Evolutionary conservation across 352 stramenopile species (phyloP).

Genomic region (Discostella stelligera): DNA sequence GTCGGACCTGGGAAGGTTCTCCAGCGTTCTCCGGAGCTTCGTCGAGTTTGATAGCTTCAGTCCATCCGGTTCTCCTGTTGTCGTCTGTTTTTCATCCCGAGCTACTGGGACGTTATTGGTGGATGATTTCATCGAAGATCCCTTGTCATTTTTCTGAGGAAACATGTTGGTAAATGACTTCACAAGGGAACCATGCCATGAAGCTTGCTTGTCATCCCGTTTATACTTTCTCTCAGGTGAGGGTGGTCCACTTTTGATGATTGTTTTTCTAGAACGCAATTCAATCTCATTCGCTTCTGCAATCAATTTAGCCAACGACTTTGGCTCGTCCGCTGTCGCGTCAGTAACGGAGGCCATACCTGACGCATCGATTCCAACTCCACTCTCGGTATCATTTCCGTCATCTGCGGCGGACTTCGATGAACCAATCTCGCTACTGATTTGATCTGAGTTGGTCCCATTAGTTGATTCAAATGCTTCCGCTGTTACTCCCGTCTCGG

Average conservation of each 20-base stretch:
- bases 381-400: not conserved
- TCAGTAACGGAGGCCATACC: not conserved
- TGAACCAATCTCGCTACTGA: not conserved
- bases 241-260: not conserved
- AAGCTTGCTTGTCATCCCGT: constrained; percentile 1
- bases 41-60: constrained; percentile 42
- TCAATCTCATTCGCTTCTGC: constrained; percentile 43
- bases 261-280: constrained; percentile 3
- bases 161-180: constrained; percentile 42
- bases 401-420: constrained; percentile 1
- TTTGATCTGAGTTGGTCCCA: not conserved
- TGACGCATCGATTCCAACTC: no score
- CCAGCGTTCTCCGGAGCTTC: constrained; percentile 12
- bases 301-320: constrained; percentile 37
- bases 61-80: constrained; percentile 14
- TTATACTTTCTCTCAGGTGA: constrained; percentile 16
- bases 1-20: constrained; percentile 50
- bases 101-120: constrained; percentile 2
- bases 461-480: constrained; percentile 5
- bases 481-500: no score
- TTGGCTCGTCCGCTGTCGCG: constrained; percentile 17
- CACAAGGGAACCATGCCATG: constrained; percentile 32
- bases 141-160: constrained; percentile 23
- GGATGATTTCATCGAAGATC: not conserved
- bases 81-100: constrained; percentile 6